These are phyloP conservation scores for Arctostaphylos glauca DNA, from an alignment of 148 eudicot species.

Conservation along the genomic window DNA sequence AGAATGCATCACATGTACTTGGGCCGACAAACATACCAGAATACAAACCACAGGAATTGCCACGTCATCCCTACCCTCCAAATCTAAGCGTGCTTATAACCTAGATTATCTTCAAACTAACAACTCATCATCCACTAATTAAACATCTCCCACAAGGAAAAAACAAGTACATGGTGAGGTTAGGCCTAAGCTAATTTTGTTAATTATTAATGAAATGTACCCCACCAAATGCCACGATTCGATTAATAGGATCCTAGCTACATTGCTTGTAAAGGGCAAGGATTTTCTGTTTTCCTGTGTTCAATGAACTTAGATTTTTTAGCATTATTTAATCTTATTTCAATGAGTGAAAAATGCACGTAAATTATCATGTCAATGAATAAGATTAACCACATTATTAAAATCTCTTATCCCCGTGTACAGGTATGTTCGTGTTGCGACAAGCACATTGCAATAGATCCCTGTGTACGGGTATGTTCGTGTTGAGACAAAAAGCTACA, in stretches of 20 bases:
- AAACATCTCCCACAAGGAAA: constrained; percentile 18
- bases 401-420: no score
- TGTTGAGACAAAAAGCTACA: not conserved
- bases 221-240: constrained; percentile 20
- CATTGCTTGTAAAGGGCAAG: not conserved
- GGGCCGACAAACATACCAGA: constrained; percentile 15
- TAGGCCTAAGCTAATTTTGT: constrained; percentile 36
- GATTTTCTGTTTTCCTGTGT: not conserved
- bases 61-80: constrained; percentile 13
- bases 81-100: constrained; percentile 14
- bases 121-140: constrained; percentile 24
- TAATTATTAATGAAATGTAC: constrained; percentile 29
- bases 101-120: constrained; percentile 12
- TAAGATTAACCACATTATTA: not conserved
- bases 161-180: not conserved
- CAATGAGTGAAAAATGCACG: not conserved
- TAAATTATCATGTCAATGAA: not conserved
- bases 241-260: not conserved
- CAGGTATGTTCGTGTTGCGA: no score
- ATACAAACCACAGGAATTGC: not conserved
- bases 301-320: not conserved
- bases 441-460: no score
- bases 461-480: no score
- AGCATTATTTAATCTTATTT: not conserved
- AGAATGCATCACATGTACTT: not conserved